These are phyloP conservation scores for Chalciporus sp. DNA, from an alignment of 1,284 basidiomycete species.

Conservation along the genomic window DNA sequence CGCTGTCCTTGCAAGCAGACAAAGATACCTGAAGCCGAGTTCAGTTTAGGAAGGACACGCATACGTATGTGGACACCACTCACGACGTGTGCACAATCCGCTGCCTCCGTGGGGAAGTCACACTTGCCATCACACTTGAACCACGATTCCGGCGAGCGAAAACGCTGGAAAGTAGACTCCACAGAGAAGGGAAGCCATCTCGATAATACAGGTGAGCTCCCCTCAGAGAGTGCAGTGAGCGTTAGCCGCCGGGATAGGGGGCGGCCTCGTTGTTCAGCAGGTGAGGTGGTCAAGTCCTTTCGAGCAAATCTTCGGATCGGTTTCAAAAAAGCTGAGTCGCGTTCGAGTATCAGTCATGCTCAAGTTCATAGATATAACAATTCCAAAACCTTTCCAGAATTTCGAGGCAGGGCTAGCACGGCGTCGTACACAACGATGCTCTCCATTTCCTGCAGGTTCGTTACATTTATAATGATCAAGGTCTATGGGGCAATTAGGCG, in stretches of 20 bases:
- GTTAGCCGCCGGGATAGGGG: conserved; percentile 17
- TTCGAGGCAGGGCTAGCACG: background rate
- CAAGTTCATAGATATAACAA: background rate
- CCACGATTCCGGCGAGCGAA: conserved; percentile 21
- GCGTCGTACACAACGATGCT: background rate
- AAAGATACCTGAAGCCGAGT: conserved; percentile 24
- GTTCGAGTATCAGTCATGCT: background rate
- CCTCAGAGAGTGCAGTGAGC: conserved; percentile 20
- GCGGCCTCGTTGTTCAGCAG: conserved; percentile 15
- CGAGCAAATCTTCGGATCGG: conserved; percentile 12
- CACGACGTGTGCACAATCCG: conserved; percentile 26
- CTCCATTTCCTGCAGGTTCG: conserved; percentile 12
- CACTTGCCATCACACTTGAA: conserved; percentile 26
- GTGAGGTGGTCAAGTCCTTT: conserved; percentile 1
- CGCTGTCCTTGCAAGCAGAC: conserved; percentile 30
- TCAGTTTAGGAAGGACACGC: background rate
- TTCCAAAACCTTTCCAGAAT: conserved; percentile 17
- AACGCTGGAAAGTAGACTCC: conserved; percentile 7
- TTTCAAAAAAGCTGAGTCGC: conserved; percentile 5
- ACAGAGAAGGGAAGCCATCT: conserved; percentile 15
- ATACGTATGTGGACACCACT: conserved; percentile 1
- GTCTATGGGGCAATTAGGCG: conserved; percentile 14
- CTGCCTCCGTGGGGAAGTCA: background rate
- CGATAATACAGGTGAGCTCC: conserved; percentile 18
- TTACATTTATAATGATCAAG: conserved; percentile 29